Base-by-base conservation (phyloP, 768 basidiomycete genomes). In the Sarcomyxa edulis region DNA sequence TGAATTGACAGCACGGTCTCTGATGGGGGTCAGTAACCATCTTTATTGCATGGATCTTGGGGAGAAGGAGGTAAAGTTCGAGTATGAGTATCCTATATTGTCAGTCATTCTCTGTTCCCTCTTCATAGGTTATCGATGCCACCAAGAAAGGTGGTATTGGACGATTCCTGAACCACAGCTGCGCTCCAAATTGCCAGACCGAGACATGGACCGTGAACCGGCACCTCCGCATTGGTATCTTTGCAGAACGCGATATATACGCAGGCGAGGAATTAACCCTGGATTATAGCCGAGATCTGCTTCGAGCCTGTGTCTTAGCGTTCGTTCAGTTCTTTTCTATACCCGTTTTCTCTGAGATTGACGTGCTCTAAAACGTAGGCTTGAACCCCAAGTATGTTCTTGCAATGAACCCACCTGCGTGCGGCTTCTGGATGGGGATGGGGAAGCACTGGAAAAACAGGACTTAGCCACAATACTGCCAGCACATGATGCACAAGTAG, bases 1-100 rank as follows among this genome's bases (percentile, higher is more conserved):
- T n/a, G n/a, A n/a, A n/a, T n/a, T n/a, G n/a, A n/a, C n/a, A n/a
- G n/a, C n/a, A n/a, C n/a, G n/a, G n/a, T n/a, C n/a, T n/a, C n/a
- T n/a, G n/a, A n/a, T n/a, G n/a, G n/a, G n/a, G n/a, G n/a, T n/a
- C n/a, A n/a, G n/a, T n/a, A n/a, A n/a, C 37, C 96, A 98, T 59
- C 98, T 98, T 51, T 99, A 98, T 65, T 99, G 98, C 58, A 99
- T 98, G 96, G 94, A 95, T 87, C 62, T 99, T 41, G 95, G 98
- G 64, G 91, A 89, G 56, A 93, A 95, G 49, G 93, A 98, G 76
- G 94, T 92, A 48, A n/a, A n/a, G n/a, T n/a, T n/a, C n/a, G n/a
- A n/a, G n/a, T n/a, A n/a, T n/a, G n/a, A n/a, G n/a, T n/a, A n/a
- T n/a, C n/a, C n/a, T n/a, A n/a, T n/a, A n/a, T n/a, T n/a, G n/a